Evolutionary conservation across 345 rosid species (phyloP).

Genomic region (Zanthoxylum bungeanum): DNA sequence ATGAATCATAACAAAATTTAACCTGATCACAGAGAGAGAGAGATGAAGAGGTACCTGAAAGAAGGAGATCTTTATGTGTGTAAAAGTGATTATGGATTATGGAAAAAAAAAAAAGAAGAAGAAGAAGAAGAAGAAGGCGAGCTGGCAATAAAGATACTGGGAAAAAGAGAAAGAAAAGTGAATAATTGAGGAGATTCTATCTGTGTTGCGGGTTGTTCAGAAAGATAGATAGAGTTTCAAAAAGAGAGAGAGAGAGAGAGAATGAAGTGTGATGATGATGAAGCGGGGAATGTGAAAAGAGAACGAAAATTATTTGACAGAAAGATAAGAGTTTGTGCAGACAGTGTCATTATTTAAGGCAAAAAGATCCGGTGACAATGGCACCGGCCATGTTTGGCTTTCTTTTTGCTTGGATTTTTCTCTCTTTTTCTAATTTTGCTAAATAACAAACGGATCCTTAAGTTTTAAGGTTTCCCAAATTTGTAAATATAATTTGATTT

Average conservation of each 20-base stretch:
- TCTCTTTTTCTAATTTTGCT: no score
- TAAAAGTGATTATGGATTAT: constrained; percentile 8
- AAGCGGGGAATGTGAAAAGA: neutral
- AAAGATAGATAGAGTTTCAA: constrained; percentile 3
- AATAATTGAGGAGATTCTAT: constrained; percentile 31
- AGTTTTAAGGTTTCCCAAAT: no score
- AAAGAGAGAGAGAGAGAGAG: neutral
- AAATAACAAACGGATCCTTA: neutral
- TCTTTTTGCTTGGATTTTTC: constrained; percentile 4
- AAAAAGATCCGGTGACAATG: constrained; percentile 44
- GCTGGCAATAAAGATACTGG: neutral
- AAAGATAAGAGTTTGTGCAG: neutral
- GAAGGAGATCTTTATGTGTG: constrained; percentile 9
- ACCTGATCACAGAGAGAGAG: constrained; percentile 8
- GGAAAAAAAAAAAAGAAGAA: constrained; percentile 22
- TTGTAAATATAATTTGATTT: no score
- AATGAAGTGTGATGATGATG: constrained; percentile 13
- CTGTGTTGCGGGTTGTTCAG: neutral
- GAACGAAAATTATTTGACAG: neutral
- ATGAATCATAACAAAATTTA: constrained; percentile 9
- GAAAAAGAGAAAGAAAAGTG: constrained; percentile 17
- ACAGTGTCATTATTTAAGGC: constrained; percentile 27
- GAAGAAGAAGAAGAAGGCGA: constrained; percentile 9
- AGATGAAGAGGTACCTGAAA: constrained; percentile 13
- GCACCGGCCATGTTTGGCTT: constrained; percentile 38